Percentiles rank a stretch among this genome's conserved stretches.
Evolutionary conservation across 1,284 basidiomycete genomes (phyloP).

Genomic region (Anthracocystis setariae): DNA sequence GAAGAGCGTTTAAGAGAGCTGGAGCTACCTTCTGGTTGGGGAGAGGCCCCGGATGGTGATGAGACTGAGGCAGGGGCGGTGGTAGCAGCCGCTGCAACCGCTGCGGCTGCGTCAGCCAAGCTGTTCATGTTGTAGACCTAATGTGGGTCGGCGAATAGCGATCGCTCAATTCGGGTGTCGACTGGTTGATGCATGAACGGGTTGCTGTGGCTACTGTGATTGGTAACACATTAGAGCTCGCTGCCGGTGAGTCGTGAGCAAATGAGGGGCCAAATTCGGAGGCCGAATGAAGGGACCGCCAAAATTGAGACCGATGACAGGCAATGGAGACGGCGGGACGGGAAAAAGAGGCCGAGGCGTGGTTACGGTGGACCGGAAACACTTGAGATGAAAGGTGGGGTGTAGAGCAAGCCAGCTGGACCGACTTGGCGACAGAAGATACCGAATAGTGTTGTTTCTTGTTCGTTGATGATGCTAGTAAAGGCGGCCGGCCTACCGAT

Average conservation of each 20-base stretch:
- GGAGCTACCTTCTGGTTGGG: conserved; percentile 9
- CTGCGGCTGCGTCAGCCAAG: conserved; percentile 36
- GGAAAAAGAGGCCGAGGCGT: not conserved
- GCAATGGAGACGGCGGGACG: not conserved
- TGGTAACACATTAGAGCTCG: not conserved
- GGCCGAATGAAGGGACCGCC: not conserved
- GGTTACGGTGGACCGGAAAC: not conserved
- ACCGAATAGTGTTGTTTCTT: not conserved
- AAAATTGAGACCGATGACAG: not conserved
- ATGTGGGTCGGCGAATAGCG: not conserved
- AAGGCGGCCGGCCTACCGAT: too few relatives aligned
- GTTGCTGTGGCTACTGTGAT: not conserved
- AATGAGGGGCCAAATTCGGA: not conserved
- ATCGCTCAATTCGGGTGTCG: not conserved
- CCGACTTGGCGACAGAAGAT: not conserved
- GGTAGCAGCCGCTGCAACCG: conserved; percentile 19
- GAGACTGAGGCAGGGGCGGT: conserved; percentile 1
- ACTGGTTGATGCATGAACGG: not conserved
- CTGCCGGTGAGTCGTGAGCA: not conserved
- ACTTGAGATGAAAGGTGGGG: not conserved
- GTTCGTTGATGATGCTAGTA: too few relatives aligned
- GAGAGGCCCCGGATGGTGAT: conserved; percentile 2
- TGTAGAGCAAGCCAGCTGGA: not conserved
- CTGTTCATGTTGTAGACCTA: conserved; percentile 30
- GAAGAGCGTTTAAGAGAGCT: conserved; percentile 12